Conservation (phyloP, 805 yeast species). For the Metschnikowia hibisci region DNA sequence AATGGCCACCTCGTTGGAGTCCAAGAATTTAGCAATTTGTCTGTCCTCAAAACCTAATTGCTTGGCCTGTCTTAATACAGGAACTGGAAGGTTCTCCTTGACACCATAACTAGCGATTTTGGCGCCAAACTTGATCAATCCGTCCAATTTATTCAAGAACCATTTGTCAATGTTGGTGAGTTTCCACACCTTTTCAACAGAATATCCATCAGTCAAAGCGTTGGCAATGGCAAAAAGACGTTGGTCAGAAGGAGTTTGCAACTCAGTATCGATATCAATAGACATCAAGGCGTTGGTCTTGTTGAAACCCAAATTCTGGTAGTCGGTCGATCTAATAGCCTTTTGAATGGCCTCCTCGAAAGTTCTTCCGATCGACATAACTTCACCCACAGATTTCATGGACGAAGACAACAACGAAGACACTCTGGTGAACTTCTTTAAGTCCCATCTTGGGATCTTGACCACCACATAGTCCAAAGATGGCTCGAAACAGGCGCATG, state of each 20-base stretch:
- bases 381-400: constrained; percentile 99
- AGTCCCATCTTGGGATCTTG: constrained; percentile 98
- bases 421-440: constrained; percentile 91
- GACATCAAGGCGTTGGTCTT: constrained; percentile 82
- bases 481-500: constrained; percentile 97
- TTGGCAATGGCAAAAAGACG: constrained; percentile 95
- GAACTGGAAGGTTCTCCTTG: constrained; percentile 58
- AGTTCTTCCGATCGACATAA: constrained; percentile 95
- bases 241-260: constrained; percentile 96
- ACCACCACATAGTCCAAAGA: constrained; percentile 95
- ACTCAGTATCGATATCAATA: constrained; percentile 86
- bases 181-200: constrained; percentile 88
- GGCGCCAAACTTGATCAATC: constrained; percentile 68
- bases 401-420: constrained; percentile 83
- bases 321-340: constrained; percentile 95
- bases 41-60: constrained; percentile 96
- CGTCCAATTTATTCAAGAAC: constrained; percentile 85
- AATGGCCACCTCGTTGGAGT: constrained; percentile 88
- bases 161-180: constrained; percentile 92
- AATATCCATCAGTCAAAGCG: constrained; percentile 82
- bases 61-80: constrained; percentile 77
- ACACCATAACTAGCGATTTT: constrained; percentile 54
- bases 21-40: constrained; percentile 85
- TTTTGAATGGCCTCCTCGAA: constrained; percentile 97
- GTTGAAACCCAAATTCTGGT: constrained; percentile 91